Conservation (phyloP, 495 filamentous ascomycete genomes). For the Jackrogersella multiformis region DNA sequence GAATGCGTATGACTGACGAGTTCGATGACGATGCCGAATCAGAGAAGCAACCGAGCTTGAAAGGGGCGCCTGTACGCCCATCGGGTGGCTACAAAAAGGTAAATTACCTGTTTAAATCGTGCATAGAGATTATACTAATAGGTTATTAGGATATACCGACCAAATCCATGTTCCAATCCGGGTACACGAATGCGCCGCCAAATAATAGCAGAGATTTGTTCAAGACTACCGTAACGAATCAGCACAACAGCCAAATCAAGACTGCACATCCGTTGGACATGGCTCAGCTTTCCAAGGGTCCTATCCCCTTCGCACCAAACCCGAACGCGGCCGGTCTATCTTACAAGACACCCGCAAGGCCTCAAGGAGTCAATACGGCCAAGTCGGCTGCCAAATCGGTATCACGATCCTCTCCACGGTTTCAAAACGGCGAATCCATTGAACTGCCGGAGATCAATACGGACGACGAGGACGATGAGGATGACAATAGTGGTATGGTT, state of each 20-base stretch:
- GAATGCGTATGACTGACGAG: slow-evolving; percentile 66
- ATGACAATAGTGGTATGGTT: slow-evolving; percentile 67
- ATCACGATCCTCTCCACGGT: slow-evolving; percentile 76
- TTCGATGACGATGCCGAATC: slow-evolving; percentile 58
- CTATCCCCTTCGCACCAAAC: slow-evolving; percentile 85
- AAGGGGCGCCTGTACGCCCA: slow-evolving; percentile 84
- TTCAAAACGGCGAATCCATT: slow-evolving; percentile 82
- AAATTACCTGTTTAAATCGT: slow-evolving; percentile 36
- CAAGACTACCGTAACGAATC: slow-evolving; percentile 60
- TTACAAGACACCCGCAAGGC: slow-evolving; percentile 69
- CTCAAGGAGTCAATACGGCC: slow-evolving; percentile 55
- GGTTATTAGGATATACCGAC: slow-evolving; percentile 62
- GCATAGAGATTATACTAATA: slow-evolving; percentile 13
- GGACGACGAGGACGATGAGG: slow-evolving; percentile 84
- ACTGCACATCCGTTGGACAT: slow-evolving; percentile 76
- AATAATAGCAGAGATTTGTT: slow-evolving; percentile 52
- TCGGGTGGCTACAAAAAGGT: slow-evolving; percentile 80
- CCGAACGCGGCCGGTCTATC: slow-evolving; percentile 61
- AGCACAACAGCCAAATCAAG: slow-evolving; percentile 66
- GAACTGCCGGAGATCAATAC: slow-evolving; percentile 89
- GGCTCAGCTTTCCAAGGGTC: slow-evolving; percentile 82
- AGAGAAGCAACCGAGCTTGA: slow-evolving; percentile 62
- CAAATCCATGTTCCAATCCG: slow-evolving; percentile 70
- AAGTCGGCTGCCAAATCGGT: slow-evolving; percentile 66
- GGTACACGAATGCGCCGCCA: slow-evolving; percentile 63